These are phyloP conservation scores for Aspergillus steynii DNA, from an alignment of 495 filamentous ascomycete species.

Conservation along the genomic window DNA sequence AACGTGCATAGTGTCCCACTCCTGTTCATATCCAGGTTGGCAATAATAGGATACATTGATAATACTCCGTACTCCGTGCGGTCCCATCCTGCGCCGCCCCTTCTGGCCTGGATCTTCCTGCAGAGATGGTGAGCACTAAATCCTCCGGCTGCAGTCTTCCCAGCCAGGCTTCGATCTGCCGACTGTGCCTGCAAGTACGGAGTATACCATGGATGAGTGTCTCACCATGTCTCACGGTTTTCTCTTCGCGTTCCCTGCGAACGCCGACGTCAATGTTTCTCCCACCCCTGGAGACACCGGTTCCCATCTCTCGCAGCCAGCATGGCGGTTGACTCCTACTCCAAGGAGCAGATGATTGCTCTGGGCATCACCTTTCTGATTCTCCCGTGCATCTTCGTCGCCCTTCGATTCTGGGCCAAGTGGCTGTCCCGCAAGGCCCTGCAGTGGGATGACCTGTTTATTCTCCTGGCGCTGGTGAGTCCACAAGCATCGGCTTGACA, in stretches of 20 bases:
- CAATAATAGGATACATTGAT: too few relatives aligned
- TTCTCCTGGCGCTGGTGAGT: slow-evolving; percentile 33
- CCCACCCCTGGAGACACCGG: background rate
- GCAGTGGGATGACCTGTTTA: slow-evolving; percentile 35
- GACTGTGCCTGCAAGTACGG: background rate
- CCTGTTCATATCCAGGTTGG: too few relatives aligned
- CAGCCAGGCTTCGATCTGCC: background rate
- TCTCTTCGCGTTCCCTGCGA: background rate
- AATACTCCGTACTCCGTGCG: too few relatives aligned
- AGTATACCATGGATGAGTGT: background rate
- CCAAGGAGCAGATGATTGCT: slow-evolving; percentile 5
- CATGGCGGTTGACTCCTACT: slow-evolving; percentile 1
- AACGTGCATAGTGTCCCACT: too few relatives aligned
- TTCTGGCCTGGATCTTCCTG: background rate
- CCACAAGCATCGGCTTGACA: background rate
- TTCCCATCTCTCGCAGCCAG: background rate
- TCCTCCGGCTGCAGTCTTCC: background rate
- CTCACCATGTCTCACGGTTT: background rate
- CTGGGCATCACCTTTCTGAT: slow-evolving; percentile 2
- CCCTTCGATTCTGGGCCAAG: slow-evolving; percentile 4
- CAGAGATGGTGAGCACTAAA: background rate
- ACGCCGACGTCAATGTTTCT: background rate
- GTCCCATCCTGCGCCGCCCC: too few relatives aligned
- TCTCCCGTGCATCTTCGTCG: slow-evolving; percentile 4
- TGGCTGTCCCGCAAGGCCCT: background rate